These are phyloP conservation scores for Isoetes engelmannii DNA, from an alignment of 83 land plant genomes.

Conservation along the genomic window DNA sequence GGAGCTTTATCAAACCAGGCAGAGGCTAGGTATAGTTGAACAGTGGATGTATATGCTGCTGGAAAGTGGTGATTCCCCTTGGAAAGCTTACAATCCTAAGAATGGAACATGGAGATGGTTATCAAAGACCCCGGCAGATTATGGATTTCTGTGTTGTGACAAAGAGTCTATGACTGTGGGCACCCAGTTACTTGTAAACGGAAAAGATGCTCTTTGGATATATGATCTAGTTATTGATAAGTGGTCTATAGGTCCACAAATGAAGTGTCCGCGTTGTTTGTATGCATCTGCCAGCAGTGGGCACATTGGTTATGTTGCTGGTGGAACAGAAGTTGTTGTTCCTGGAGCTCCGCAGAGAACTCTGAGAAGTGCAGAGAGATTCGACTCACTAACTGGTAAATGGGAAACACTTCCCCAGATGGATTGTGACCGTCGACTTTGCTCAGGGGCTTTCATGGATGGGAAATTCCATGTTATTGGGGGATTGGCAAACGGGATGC, in stretches of 20 bases:
- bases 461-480: conserved; percentile 78
- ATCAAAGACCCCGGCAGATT: conserved; percentile 2
- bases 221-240: conserved; percentile 10
- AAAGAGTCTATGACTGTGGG: conserved; percentile 17
- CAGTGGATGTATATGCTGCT: conserved; percentile 51
- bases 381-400: conserved; percentile 48
- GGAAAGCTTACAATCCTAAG: conserved; percentile 49
- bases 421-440: conserved; percentile 39
- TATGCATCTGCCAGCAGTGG: conserved; percentile 21
- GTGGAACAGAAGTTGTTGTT: conserved; percentile 1
- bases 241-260: conserved; percentile 6
- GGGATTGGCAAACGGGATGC: conserved; percentile 36
- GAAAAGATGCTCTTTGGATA: conserved; percentile 7
- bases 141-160: neutral
- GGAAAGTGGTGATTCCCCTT: conserved; percentile 30
- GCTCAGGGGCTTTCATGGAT: conserved; percentile 72
- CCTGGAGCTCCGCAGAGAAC: conserved; percentile 1
- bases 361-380: conserved; percentile 64
- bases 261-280: conserved; percentile 7
- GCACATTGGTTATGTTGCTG: conserved; percentile 7
- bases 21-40: conserved; percentile 38
- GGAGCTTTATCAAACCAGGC: conserved; percentile 38
- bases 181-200: conserved; percentile 16
- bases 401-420: conserved; percentile 68
- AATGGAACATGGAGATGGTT: conserved; percentile 12